phyloP scores from a whole-genome alignment of 805 yeast genomes.

The Maudiozyma saulgeensis region DNA sequence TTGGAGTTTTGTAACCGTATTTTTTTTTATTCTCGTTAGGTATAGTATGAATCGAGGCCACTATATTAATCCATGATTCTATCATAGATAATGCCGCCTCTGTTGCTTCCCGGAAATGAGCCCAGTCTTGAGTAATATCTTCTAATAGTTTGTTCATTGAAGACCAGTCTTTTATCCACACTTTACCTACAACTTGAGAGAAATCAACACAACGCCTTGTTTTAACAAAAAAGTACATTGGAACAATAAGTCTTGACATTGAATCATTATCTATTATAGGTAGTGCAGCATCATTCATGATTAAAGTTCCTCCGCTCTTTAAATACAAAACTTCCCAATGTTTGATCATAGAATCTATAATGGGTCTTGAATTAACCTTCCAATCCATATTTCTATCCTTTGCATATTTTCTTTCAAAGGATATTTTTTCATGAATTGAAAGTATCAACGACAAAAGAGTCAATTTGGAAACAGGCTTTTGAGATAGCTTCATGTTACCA shows the following conservation, averaged over 20 bases:
- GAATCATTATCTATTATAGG: constrained; percentile 40
- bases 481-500: constrained; percentile 8
- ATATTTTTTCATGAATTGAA: constrained; percentile 59
- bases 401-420: constrained; percentile 34
- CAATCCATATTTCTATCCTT: constrained; percentile 37
- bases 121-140: constrained; percentile 42
- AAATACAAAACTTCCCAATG: constrained; percentile 61
- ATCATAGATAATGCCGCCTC: constrained; percentile 49
- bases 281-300: constrained; percentile 36
- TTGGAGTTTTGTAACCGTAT: constrained; percentile 65
- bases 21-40: constrained; percentile 25
- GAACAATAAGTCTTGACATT: constrained; percentile 54
- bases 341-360: constrained; percentile 46
- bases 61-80: constrained; percentile 62
- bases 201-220: constrained; percentile 54
- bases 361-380: constrained; percentile 55
- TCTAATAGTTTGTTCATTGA: constrained; percentile 49
- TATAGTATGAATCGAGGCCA: constrained; percentile 36
- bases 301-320: constrained; percentile 53
- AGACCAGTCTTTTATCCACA: constrained; percentile 60
- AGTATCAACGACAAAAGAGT: constrained; percentile 48
- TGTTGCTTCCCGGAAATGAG: constrained; percentile 55
- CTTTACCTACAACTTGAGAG: constrained; percentile 49
- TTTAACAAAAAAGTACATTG: constrained; percentile 56
- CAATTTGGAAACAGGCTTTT: constrained; percentile 24